These are phyloP conservation scores for Tulasnella sp. DNA, from an alignment of 768 basidiomycete species.

Conservation along the genomic window DNA sequence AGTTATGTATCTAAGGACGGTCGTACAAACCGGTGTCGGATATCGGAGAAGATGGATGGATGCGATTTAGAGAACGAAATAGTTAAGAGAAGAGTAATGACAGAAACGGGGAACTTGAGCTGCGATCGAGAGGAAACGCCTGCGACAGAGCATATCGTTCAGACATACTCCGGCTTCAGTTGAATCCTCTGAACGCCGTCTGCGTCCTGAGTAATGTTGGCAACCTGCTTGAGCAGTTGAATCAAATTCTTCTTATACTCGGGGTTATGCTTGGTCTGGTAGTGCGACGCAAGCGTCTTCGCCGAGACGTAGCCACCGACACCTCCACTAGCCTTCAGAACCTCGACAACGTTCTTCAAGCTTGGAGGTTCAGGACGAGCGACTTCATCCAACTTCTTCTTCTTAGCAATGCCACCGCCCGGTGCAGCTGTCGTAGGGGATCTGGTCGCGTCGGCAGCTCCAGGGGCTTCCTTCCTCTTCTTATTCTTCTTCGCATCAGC, in stretches of 20 bases:
- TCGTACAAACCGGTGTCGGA: background rate
- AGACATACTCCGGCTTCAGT: conserved; percentile 3
- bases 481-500: conserved; percentile 38
- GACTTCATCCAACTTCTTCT: conserved; percentile 39
- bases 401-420: conserved; percentile 30
- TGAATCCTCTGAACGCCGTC: background rate
- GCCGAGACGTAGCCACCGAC: conserved; percentile 53
- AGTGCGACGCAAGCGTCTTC: conserved; percentile 71
- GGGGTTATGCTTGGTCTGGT: conserved; percentile 62
- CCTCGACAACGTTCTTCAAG: conserved; percentile 55
- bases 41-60: background rate
- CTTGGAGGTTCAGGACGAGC: background rate
- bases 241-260: conserved; percentile 68
- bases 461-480: conserved; percentile 52
- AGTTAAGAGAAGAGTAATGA: background rate
- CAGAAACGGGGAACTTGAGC: background rate
- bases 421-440: background rate
- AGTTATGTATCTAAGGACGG: background rate
- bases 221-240: conserved; percentile 71
- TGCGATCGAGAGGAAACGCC: background rate
- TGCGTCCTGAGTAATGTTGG: conserved; percentile 44
- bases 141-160: background rate
- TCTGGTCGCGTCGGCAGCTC: conserved; percentile 28
- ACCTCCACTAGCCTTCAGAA: conserved; percentile 50
- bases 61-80: background rate